Conservation (phyloP, 1,284 basidiomycete genomes). For the Ganoderma leucocontextum region DNA sequence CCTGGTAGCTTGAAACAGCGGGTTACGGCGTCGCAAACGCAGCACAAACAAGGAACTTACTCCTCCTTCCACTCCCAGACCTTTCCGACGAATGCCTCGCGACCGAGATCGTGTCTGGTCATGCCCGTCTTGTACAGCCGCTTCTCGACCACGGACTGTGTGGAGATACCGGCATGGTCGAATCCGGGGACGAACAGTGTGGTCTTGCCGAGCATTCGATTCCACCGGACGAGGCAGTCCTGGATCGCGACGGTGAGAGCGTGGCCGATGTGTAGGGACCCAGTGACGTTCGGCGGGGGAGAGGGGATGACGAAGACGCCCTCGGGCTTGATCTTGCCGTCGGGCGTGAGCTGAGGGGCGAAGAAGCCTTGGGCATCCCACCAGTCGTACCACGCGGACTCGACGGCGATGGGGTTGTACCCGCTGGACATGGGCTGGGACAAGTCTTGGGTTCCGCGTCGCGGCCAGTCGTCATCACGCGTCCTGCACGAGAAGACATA, state of each 20-base stretch:
- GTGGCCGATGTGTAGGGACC: slow-evolving; percentile 96
- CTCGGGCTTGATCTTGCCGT: slow-evolving; percentile 65
- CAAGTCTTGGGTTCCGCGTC: slow-evolving; percentile 65
- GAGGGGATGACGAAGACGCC: slow-evolving; percentile 89
- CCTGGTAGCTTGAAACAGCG: slow-evolving; percentile 74
- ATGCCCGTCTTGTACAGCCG: slow-evolving; percentile 87
- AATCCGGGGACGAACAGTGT: slow-evolving; percentile 94
- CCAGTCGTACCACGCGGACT: slow-evolving; percentile 99
- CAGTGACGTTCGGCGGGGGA: slow-evolving; percentile 99
- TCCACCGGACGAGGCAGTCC: slow-evolving; percentile 91
- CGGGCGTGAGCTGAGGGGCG: slow-evolving; percentile 73
- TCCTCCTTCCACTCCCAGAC: too few species aligned
- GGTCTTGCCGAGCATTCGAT: slow-evolving; percentile 95
- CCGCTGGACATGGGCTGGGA: slow-evolving; percentile 87
- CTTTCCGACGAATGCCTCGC: slow-evolving; percentile 91
- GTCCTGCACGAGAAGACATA: slow-evolving; percentile 6
- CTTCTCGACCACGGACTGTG: slow-evolving; percentile 98
- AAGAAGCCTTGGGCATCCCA: slow-evolving; percentile 94
- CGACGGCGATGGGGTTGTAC: slow-evolving; percentile 96
- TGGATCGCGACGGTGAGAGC: slow-evolving; percentile 94
- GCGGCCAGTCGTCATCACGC: slow-evolving; percentile 2
- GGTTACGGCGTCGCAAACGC: slow-evolving; percentile 18
- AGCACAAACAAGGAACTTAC: slow-evolving; percentile 51
- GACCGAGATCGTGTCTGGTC: slow-evolving; percentile 93
- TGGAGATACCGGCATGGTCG: slow-evolving; percentile 99